Percentiles rank a stretch among this genome's conserved stretches.
Evolutionary conservation across 2,329 filamentous ascomycete genomes (phyloP).

Genomic region (Hyphodiscus sp.): DNA sequence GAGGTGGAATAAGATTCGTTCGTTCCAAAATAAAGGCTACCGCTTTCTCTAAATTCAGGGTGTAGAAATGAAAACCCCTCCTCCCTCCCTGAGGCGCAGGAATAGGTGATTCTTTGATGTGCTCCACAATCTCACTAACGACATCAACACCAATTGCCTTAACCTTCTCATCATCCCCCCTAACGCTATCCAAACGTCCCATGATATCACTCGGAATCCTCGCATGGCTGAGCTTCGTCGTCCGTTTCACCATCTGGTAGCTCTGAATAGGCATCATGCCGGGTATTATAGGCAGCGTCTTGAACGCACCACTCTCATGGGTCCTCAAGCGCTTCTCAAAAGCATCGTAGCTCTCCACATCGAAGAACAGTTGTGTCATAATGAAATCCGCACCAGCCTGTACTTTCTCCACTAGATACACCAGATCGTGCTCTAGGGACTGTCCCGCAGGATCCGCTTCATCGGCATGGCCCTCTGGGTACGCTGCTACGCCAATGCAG

Average conservation of each 20-base stretch:
- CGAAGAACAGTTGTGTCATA: slow-evolving; percentile 98
- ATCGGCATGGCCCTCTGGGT: slow-evolving; percentile 92
- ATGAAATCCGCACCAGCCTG: slow-evolving; percentile 92
- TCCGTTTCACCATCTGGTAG: slow-evolving; percentile 90
- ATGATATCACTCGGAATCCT: slow-evolving; percentile 67
- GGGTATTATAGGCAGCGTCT: slow-evolving; percentile 81
- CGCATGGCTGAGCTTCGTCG: slow-evolving; percentile 90
- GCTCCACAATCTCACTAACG: slow-evolving; percentile 74
- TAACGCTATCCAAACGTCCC: slow-evolving; percentile 63
- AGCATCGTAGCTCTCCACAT: slow-evolving; percentile 70
- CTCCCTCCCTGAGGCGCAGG: slow-evolving; percentile 46
- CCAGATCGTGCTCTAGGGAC: slow-evolving; percentile 72
- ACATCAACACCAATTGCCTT: slow-evolving; percentile 78
- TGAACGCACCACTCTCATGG: slow-evolving; percentile 80
- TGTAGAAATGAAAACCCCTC: slow-evolving; percentile 94
- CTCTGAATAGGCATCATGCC: slow-evolving; percentile 97
- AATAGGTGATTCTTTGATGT: slow-evolving; percentile 61
- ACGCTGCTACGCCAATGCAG: slow-evolving; percentile 88
- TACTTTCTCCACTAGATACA: slow-evolving; percentile 85
- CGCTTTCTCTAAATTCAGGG: slow-evolving; percentile 90
- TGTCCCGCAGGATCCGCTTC: slow-evolving; percentile 72
- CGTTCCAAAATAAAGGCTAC: slow-evolving; percentile 89
- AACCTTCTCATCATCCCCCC: slow-evolving; percentile 73
- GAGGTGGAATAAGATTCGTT: slow-evolving; percentile 69
- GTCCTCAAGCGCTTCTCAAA: slow-evolving; percentile 74